Base-by-base conservation (phyloP, 169 alveolate species). In the Babesia gibsoni region DNA sequence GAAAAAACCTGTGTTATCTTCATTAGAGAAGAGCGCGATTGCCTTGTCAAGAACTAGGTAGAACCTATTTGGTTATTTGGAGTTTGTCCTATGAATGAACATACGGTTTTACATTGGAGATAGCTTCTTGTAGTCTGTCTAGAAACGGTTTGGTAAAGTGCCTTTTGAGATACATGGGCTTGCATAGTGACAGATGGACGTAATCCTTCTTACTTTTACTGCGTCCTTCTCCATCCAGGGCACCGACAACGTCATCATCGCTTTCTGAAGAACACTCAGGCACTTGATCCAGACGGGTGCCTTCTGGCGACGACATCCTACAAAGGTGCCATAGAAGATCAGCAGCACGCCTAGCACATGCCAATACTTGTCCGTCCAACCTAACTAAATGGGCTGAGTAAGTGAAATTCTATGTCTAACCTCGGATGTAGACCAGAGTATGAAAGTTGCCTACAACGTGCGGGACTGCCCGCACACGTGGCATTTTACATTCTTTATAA, bases 371-470 rank as follows among this genome's bases (percentile, higher is more conserved):
- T 20, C 41, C 52, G 49, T 53, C 48, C 14, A 67, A 37, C 20
- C 63, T 52, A 25, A 67, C 82, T 67, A 42, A 18, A 39, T 9
- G 5, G 57, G n/a, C 10, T 77, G 14, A 36, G 32, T 3, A 12
- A n/a, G 32, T 4, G 41, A 20, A 1, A 27, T 3, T 27, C 50
- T 12, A 20, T 23, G 29, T 18, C 81, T 56, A 35, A 77, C 85
- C 85, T 14, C 63, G 58, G 0, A 77, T 67, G 52, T 66, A 66
- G 65, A 59, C 66, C 74, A 77, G 37, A n/a, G 85, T 66, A 49
- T 77, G 85, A 36, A 63, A 77, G 20, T 77, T 77, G 12, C 85
- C 85, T 25, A 50, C 85, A 16, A 77, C 59, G 57, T 77, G 85
- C 20, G 85, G 85, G 23, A 77, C 75, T 30, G 69, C 52, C 50